Base-by-base conservation (phyloP, 2,329 filamentous ascomycete species). In the Alternaria hordeiaustralica region DNA sequence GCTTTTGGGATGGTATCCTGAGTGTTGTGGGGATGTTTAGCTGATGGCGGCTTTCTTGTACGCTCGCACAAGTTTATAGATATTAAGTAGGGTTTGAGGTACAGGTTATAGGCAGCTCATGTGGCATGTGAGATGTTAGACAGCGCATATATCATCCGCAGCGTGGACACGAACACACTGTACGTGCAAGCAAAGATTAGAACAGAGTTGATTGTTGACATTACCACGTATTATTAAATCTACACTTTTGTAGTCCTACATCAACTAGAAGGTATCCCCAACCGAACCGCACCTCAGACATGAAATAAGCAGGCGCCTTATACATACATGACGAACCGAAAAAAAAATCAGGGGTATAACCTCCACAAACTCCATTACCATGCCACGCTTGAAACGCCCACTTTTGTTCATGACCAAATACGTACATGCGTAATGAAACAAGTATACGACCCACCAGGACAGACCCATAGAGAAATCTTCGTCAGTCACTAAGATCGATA, bases 401-500 rank as follows among this genome's bases (percentile, higher is more conserved):
- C 43, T 56, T 46, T 23, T 46, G 18, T 41, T 41, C 36, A 30
- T 18, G 30, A 10, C n/a, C 41, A 33, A 20, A 13, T 12, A 56
- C 18, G 7, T 56, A 30, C n/a, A 43, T 25, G 30, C 5, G 21
- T 43, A 13, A 21, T 5, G 4, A 23, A 49, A 33, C 15, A 44
- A n/a, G 36, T 13, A 18, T 10, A 46, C 12, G 3, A 33, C 12
- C 49, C 8, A 33, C 13, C 28, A 7, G 26, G 11, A 23, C 12
- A 20, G 4, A 21, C 13, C 6, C 30, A 33, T 0, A 33, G 2
- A 30, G 13, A 30, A 1, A 30, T 30, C 28, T 13, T 21, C n/a
- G 8, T 67, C 55, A 68, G n/a, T 68, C 58, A 21, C 63, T 64
- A 26, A 68, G 55, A 55, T 68, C 60, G 18, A 68, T 68, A 25